These are phyloP conservation scores for Alternaria sp. DNA, from an alignment of 2,329 filamentous ascomycete genomes.

Conservation along the genomic window DNA sequence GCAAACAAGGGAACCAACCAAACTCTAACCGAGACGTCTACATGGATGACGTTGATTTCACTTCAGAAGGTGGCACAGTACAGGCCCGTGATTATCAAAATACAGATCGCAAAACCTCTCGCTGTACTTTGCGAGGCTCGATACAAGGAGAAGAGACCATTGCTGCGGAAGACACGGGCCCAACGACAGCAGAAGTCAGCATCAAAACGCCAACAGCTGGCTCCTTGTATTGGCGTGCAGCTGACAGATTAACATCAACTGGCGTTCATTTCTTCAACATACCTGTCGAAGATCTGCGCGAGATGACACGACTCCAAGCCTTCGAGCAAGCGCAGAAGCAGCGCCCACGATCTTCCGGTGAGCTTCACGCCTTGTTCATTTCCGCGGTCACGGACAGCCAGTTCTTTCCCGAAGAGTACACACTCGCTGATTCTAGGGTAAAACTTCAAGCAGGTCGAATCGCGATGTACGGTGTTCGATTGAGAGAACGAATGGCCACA, in stretches of 20 bases:
- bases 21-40: neutral
- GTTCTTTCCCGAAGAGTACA: neutral
- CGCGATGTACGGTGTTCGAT: neutral
- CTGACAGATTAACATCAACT: neutral
- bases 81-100: neutral
- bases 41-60: neutral
- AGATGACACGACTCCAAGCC: neutral
- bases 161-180: no score
- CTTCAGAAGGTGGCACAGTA: neutral
- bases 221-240: neutral
- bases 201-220: neutral
- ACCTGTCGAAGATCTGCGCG: neutral
- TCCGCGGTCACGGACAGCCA: neutral
- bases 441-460: neutral
- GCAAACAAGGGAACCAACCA: fast-evolving
- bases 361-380: neutral
- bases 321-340: neutral
- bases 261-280: conserved; percentile 1
- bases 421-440: neutral
- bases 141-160: fast-evolving
- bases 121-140: neutral
- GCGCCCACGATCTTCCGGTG: neutral
- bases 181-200: fast-evolving
- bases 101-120: no score
- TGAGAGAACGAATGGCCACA: neutral